Base-by-base conservation (phyloP, 768 basidiomycete species). In the Nevesoporus exiguus region DNA sequence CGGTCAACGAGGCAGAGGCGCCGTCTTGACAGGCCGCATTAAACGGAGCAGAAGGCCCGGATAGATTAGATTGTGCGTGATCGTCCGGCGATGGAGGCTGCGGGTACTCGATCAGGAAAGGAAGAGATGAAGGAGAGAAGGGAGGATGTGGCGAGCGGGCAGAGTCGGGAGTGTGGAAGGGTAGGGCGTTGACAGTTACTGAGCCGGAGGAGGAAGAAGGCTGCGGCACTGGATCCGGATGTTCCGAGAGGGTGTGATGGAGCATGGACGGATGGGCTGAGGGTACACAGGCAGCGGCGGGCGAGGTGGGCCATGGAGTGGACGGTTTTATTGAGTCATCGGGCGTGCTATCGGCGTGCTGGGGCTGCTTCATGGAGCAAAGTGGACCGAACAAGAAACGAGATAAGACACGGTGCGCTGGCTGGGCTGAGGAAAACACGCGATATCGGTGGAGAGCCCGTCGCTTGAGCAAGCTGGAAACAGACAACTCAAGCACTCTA, bases 261-360 rank as follows among this genome's bases (percentile, higher is more conserved):
- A 3, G 51, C 63, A 59, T 63, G 48, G 49, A 22, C 17, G 44
- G 52, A 10, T 50, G 56, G 57, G 57, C 47, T 27, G 54, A 54
- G 49, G 61, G 57, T 27, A 54, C 27, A 27, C 7, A 25, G 54
- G 27, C 40, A 21, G 40, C 51, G 22, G 41, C 37, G 31, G 55
- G 37, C 19, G 56, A 57, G 14, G 27, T 34, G 53, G 31, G 29
- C 22, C 40, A 22, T 24, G 52, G 31, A 36, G 40, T 17, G 31
- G 55, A 40, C 34, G 60, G 21, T 13, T 57, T 61, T 54, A 60
- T 60, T 31, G 44, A 7, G 43, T n/a, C 43, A 7, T 29, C 17
- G 8, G 43, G 10, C 44, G 27, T 74, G 75, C 78, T 79, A 80
- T 84, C 80, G 78, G 78, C 76, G 68, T 61, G 66, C 61, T 57